Conservation (phyloP, 768 basidiomycete genomes). For the Candolleomyces efflorescens region DNA sequence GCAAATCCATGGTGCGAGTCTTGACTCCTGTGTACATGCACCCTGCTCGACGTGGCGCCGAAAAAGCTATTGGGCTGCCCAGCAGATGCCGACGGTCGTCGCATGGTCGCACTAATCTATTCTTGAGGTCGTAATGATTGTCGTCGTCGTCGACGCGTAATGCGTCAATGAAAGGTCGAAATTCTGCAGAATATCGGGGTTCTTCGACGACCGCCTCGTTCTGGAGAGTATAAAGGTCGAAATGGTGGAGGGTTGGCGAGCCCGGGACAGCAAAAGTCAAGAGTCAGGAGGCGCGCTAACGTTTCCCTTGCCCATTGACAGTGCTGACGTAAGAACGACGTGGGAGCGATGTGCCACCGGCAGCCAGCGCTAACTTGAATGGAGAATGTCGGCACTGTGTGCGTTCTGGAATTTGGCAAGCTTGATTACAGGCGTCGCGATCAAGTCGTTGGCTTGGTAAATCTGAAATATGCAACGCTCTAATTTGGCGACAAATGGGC, state of each 20-base stretch:
- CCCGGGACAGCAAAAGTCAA: background rate
- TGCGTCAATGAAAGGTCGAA: slow-evolving; percentile 4
- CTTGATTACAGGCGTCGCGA: too few species aligned
- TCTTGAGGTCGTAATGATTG: background rate
- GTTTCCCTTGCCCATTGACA: background rate
- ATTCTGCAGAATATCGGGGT: background rate
- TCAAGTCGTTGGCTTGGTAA: too few species aligned
- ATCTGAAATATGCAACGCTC: too few species aligned
- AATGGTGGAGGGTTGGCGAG: background rate
- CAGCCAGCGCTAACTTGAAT: too few species aligned
- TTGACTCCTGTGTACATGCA: slow-evolving; percentile 58
- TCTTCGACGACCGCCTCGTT: background rate
- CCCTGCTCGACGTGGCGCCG: slow-evolving; percentile 37
- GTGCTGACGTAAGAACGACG: background rate
- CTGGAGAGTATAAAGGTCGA: background rate
- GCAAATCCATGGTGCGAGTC: slow-evolving; percentile 51
- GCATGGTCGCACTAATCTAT: slow-evolving; percentile 33
- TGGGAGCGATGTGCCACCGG: too few species aligned
- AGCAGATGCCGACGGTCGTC: slow-evolving; percentile 59
- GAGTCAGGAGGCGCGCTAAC: background rate
- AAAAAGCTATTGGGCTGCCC: slow-evolving; percentile 28
- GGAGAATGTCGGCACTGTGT: too few species aligned
- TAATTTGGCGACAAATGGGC: too few species aligned
- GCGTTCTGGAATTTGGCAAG: too few species aligned
- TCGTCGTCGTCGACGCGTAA: slow-evolving; percentile 2